phyloP scores from a whole-genome alignment of 192 early-diverging fungal species.

The Rhizophagus clarus region DNA sequence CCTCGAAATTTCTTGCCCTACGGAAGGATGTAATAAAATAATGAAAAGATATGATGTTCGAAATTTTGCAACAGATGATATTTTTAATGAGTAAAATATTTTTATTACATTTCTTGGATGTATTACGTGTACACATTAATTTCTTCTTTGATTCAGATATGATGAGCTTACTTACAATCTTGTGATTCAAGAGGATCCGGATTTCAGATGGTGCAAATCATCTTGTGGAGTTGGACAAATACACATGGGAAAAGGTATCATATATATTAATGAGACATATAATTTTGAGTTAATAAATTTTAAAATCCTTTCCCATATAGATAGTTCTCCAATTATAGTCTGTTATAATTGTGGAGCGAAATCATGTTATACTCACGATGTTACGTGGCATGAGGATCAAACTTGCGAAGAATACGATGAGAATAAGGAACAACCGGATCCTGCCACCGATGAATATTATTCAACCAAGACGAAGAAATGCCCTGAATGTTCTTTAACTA shows the following conservation, averaged over 20 bases:
- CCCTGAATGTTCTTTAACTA: neutral
- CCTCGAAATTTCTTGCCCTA: constrained; percentile 1
- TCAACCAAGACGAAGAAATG: neutral
- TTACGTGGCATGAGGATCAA: constrained; percentile 13
- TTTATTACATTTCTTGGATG: neutral
- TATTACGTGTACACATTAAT: too few species aligned
- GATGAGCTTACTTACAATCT: neutral
- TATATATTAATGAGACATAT: neutral
- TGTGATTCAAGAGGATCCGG: neutral
- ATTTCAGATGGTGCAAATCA: constrained; percentile 10
- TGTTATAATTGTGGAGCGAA: constrained; percentile 5
- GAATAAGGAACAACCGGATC: neutral
- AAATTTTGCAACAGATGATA: neutral
- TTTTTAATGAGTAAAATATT: neutral
- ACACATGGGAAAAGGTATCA: constrained; percentile 3
- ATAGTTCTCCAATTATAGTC: constrained; percentile 1
- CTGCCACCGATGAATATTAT: constrained; percentile 11
- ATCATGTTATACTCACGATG: constrained; percentile 26
- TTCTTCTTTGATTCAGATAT: neutral
- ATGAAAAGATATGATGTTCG: neutral
- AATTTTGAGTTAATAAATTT: too few species aligned
- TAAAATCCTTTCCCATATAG: neutral
- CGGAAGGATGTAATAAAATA: neutral
- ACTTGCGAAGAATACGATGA: constrained; percentile 18
- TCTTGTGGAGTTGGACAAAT: constrained; percentile 13